Percentiles rank a stretch among this genome's conserved stretches.
Evolutionary conservation across 2,329 filamentous ascomycete genomes (phyloP).

Genomic region (Cladophialophora bantiana): DNA sequence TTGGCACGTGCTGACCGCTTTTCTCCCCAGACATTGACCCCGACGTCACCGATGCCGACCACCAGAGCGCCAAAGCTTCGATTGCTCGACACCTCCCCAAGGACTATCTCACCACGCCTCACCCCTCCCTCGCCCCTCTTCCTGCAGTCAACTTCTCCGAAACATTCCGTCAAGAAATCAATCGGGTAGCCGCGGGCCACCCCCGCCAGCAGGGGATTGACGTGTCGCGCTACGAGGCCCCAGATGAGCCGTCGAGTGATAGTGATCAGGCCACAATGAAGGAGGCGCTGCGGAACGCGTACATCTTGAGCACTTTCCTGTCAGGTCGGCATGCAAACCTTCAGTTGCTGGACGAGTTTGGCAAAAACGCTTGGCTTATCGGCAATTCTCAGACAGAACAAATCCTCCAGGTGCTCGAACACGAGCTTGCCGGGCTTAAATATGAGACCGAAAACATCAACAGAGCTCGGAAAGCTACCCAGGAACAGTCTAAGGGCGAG

Average conservation of each 20-base stretch:
- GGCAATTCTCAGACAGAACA: constrained; percentile 81
- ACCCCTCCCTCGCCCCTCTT: constrained; percentile 65
- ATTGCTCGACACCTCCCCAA: constrained; percentile 70
- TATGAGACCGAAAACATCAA: constrained; percentile 77
- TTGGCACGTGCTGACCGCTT: constrained; percentile 31
- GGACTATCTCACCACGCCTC: constrained; percentile 57
- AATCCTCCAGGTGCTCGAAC: constrained; percentile 72
- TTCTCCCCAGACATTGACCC: constrained; percentile 75
- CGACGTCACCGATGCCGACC: constrained; percentile 67
- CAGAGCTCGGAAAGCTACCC: constrained; percentile 69
- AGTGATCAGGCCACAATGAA: constrained; percentile 54
- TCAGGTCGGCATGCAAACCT: constrained; percentile 66
- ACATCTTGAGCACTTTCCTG: constrained; percentile 66
- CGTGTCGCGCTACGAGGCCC: constrained; percentile 80
- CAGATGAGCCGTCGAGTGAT: constrained; percentile 61
- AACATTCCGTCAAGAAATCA: constrained; percentile 71
- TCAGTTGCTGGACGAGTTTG: constrained; percentile 76
- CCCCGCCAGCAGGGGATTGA: constrained; percentile 72
- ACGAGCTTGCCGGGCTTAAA: constrained; percentile 72
- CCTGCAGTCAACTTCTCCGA: constrained; percentile 67
- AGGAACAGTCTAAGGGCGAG: constrained; percentile 76
- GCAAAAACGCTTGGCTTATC: constrained; percentile 91
- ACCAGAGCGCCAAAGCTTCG: constrained; percentile 71
- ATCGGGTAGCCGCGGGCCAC: constrained; percentile 67
- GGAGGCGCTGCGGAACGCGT: constrained; percentile 61